Conservation (phyloP, 2,329 filamentous ascomycete species). For the Macrophomina phaseolina region DNA sequence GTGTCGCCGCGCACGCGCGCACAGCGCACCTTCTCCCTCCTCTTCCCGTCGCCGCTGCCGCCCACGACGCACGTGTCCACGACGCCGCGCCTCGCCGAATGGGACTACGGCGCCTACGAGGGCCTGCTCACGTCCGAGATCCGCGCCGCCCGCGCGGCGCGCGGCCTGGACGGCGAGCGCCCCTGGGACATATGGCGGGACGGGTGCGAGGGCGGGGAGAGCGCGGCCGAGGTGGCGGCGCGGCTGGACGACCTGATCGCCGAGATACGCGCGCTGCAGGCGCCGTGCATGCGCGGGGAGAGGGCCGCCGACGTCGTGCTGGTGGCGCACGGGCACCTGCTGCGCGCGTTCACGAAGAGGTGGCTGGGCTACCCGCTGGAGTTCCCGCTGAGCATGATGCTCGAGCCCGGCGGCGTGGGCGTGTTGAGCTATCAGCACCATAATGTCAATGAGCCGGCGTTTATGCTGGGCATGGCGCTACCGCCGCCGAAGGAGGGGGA, state of each 20-base stretch:
- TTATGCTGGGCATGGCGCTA: constrained; percentile 44
- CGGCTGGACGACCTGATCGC: constrained; percentile 75
- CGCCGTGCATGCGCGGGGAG: constrained; percentile 50
- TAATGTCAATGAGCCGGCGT: constrained; percentile 77
- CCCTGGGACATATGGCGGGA: constrained; percentile 90
- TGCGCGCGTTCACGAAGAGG: constrained; percentile 82
- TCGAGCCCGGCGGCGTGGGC: constrained; percentile 84
- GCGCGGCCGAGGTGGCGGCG: constrained; percentile 69
- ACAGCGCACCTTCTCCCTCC: constrained; percentile 55
- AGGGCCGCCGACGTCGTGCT: constrained; percentile 70
- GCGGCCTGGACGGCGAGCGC: constrained; percentile 60
- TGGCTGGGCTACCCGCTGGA: constrained; percentile 75
- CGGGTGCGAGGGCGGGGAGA: constrained; percentile 86
- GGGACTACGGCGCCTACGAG: constrained; percentile 89
- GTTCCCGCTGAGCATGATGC: constrained; percentile 72
- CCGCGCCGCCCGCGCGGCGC: constrained; percentile 58
- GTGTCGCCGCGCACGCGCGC: constrained; percentile 59
- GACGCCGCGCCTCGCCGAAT: constrained; percentile 77
- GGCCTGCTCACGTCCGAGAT: constrained; percentile 78
- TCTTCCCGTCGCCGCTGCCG: constrained; percentile 37
- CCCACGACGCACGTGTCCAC: constrained; percentile 43
- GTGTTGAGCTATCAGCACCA: constrained; percentile 84
- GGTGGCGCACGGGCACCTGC: constrained; percentile 84
- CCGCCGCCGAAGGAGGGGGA: background rate
- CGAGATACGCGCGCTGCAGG: constrained; percentile 70